Base-by-base conservation (phyloP, 306 rosid genomes). In the Prunus davidiana region DNA sequence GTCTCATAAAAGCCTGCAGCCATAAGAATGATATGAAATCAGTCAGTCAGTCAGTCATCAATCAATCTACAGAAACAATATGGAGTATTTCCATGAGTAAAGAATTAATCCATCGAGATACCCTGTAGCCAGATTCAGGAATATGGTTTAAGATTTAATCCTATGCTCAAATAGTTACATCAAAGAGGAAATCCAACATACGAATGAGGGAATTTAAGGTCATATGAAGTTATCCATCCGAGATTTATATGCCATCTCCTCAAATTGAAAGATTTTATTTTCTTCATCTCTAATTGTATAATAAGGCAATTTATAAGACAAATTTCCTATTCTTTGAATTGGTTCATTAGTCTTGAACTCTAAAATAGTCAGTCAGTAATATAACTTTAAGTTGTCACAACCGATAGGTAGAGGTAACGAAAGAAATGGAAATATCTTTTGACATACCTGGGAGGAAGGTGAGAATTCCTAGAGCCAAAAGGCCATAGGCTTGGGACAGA, bases 1-100 rank as follows among this genome's bases (percentile, higher is more conserved):
- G 97, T 96, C 88, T 96, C 98, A 30, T 96, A 92, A 87, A 92
- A 96, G 67, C 98, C 97, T 92, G 89, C 84, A 82, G 50, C 51
- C 81, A 82, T 38, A 81, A 79, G 63, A 64, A 32, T 64, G 8
- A 2, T 4, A 67, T 62, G 63, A 78, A 49, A 24, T 28, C 30
- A 24, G 45, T 64, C 20, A 0, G 38, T 65, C 19, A 18, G 54
- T 50, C 56, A 25, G 52, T 43, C 67, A 28, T 65, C n/a, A 18
- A 63, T 50, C 56, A 25, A 62, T 43, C 67, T 76, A 11, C 47
- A 20, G 34, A 76, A 12, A 61, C 27, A 55, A 79, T 38, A 64
- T 22, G 69, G n/a, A 47, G 62, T n/a, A n/a, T n/a, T 75, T 64
- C 54, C 22, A 2, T 9, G 57, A 34, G 64, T 3, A 54, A 34